Conservation (phyloP, 768 basidiomycete genomes). For the Suillus subaureus region DNA sequence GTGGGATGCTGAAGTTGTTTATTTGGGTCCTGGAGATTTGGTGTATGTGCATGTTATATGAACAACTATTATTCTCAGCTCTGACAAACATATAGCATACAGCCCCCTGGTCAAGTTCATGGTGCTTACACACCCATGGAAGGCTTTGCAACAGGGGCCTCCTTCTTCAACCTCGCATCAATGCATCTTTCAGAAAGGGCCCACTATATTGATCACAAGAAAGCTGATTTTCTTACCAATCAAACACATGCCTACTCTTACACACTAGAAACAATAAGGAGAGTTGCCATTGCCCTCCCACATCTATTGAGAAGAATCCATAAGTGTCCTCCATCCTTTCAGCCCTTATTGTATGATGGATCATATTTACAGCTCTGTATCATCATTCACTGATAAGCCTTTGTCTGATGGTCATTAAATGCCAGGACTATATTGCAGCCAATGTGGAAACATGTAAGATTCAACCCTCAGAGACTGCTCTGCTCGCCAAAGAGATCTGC, state of each 20-base stretch:
- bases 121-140: not conserved
- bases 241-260: not conserved
- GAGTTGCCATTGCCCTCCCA: not conserved
- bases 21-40: not conserved
- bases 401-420: not conserved
- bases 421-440: not conserved
- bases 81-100: not conserved
- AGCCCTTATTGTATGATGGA: not conserved
- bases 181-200: not conserved
- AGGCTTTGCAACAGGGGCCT: not conserved
- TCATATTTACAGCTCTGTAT: not conserved
- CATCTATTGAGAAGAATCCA: not conserved
- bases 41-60: not conserved
- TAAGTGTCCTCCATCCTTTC: not conserved
- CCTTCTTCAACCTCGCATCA: not conserved
- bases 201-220: not conserved
- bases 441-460: not conserved
- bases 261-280: not conserved
- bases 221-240: not conserved
- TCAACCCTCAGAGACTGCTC: not conserved
- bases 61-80: fast-evolving
- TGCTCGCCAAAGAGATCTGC: not conserved
- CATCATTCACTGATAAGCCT: not conserved
- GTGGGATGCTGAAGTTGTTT: not conserved
- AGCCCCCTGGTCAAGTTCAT: not conserved